phyloP scores from a whole-genome alignment of 169 alveolate genomes.

The Plasmodium malariae region DNA sequence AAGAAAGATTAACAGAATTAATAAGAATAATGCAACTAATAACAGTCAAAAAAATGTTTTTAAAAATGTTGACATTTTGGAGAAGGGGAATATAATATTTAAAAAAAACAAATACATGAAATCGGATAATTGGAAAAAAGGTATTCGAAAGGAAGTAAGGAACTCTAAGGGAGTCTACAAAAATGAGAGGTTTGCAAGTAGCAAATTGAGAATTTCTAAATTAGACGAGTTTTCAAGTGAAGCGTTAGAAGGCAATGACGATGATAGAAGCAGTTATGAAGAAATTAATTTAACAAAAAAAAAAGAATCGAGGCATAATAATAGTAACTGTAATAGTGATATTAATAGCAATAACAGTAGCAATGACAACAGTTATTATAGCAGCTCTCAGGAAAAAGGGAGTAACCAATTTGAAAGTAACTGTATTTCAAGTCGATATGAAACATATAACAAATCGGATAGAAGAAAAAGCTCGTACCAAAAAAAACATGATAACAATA shows the following conservation, averaged over 20 bases:
- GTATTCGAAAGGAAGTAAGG: neutral
- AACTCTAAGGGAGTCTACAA: neutral
- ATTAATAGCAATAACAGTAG: neutral
- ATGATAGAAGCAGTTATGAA: constrained; percentile 2
- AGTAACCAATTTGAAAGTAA: neutral
- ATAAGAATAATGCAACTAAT: constrained; percentile 16
- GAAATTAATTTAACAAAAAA: too few relatives aligned
- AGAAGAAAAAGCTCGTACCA: neutral
- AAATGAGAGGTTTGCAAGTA: neutral
- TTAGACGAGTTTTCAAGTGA: neutral
- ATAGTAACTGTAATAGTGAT: neutral
- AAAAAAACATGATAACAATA: constrained; percentile 4
- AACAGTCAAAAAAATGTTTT: constrained; percentile 7
- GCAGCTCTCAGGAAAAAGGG: too few relatives aligned
- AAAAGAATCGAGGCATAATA: too few relatives aligned
- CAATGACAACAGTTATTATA: too few relatives aligned
- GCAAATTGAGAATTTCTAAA: neutral
- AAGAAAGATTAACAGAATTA: constrained; percentile 43
- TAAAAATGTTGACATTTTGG: constrained; percentile 10
- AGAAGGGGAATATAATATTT: neutral
- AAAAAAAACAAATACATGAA: constrained; percentile 12
- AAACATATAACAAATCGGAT: neutral
- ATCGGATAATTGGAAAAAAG: neutral
- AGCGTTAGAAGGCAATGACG: neutral
- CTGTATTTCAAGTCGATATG: neutral